Evolutionary conservation across 306 rosid species (phyloP).

Genomic region (Casuarina cunninghamiana): DNA sequence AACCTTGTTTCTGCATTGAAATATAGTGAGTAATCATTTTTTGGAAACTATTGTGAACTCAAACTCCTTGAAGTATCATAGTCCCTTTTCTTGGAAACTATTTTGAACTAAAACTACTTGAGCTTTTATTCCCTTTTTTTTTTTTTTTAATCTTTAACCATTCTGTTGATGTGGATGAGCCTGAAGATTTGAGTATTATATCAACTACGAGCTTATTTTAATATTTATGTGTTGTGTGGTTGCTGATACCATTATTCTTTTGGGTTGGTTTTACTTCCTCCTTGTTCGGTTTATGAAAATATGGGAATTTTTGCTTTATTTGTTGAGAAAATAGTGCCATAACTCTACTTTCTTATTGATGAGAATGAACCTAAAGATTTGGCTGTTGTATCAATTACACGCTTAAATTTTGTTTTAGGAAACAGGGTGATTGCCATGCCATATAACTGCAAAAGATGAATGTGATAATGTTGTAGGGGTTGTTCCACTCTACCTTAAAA

Average conservation of each 20-base stretch:
- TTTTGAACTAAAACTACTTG: neutral
- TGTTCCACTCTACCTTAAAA: constrained; percentile 86
- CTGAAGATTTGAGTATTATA: neutral
- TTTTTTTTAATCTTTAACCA: neutral
- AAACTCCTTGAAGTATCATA: no score
- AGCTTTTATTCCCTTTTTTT: neutral
- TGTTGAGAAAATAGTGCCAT: neutral
- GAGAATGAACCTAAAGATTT: neutral
- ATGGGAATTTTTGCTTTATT: neutral
- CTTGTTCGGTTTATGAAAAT: neutral
- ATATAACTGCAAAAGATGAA: constrained; percentile 68
- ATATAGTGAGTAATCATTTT: neutral
- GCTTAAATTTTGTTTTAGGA: constrained; percentile 41
- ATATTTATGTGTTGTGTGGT: neutral
- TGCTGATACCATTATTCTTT: neutral
- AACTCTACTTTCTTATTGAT: neutral
- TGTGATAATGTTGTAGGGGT: constrained; percentile 51
- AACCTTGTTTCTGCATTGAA: neutral
- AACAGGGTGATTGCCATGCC: constrained; percentile 87
- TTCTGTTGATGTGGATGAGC: neutral
- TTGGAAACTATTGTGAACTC: neutral
- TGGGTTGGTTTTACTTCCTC: neutral
- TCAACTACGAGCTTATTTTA: no score
- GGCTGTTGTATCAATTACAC: neutral
- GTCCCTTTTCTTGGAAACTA: no score